Conservation (phyloP, 179 eudicot genomes). For the Beta lomatogona region DNA sequence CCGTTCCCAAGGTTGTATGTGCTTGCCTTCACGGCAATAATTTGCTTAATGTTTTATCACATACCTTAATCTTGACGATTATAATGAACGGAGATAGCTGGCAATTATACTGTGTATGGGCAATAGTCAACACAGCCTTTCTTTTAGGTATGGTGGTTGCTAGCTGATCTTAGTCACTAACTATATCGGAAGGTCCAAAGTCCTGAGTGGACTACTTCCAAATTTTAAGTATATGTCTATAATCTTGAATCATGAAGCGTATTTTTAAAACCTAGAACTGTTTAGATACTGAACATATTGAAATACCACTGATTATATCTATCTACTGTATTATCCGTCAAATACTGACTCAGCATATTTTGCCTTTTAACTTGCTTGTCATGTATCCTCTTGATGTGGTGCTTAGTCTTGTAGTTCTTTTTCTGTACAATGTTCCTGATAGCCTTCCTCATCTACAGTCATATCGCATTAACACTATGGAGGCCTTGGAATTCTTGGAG, state of each 20-base stretch:
- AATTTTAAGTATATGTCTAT: not conserved
- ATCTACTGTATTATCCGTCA: not conserved
- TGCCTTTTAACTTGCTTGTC: not conserved
- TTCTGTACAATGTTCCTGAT: slow-evolving; percentile 8
- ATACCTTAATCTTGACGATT: not conserved
- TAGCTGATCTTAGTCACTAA: not conserved
- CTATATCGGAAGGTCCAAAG: not conserved
- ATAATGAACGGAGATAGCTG: not conserved
- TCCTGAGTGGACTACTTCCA: not conserved
- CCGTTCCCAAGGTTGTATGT: not conserved
- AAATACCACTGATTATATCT: not conserved
- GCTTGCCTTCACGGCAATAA: not conserved
- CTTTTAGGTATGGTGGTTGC: not conserved
- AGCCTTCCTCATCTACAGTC: slow-evolving; percentile 38
- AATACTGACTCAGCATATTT: not conserved
- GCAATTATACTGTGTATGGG: not conserved
- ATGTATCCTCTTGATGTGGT: not conserved
- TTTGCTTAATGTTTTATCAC: not conserved
- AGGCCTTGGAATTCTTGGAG: slow-evolving; percentile 69
- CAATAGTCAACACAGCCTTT: not conserved
- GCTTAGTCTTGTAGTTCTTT: not conserved
- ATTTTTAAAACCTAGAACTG: not conserved
- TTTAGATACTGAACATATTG: not conserved
- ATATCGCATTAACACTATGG: slow-evolving; percentile 55
- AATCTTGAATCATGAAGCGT: not conserved